Conservation (phyloP, 169 alveolate genomes). For the Toxoplasma gondii region DNA sequence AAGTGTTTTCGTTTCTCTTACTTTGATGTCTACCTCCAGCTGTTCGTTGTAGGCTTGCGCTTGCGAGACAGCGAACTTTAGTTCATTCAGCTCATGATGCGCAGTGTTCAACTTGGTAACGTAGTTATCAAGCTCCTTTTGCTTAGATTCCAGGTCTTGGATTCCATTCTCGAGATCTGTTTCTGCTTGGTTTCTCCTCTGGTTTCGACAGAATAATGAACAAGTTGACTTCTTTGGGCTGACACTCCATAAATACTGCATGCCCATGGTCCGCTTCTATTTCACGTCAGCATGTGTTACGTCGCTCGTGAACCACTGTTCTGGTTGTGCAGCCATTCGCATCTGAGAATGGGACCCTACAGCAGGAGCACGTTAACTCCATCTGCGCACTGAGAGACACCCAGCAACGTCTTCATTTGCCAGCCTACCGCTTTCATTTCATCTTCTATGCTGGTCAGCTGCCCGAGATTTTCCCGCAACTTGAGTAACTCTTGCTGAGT, state of each 20-base stretch:
- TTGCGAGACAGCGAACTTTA: slow-evolving; percentile 84
- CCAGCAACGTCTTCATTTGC: too few relatives aligned
- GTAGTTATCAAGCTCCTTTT: slow-evolving; percentile 83
- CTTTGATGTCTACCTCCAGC: slow-evolving; percentile 85
- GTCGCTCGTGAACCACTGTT: too few relatives aligned
- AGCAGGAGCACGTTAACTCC: too few relatives aligned
- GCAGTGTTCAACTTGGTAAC: slow-evolving; percentile 81
- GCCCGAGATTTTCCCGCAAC: slow-evolving; percentile 81
- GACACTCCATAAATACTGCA: too few relatives aligned
- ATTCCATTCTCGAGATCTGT: slow-evolving; percentile 77
- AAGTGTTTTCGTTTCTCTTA: neutral
- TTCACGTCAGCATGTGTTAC: too few relatives aligned
- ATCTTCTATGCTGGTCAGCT: slow-evolving; percentile 83
- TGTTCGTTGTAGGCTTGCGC: slow-evolving; percentile 82
- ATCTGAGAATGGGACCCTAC: too few relatives aligned
- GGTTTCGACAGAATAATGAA: slow-evolving; percentile 65
- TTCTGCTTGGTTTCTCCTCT: slow-evolving; percentile 84
- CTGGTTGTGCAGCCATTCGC: too few relatives aligned
- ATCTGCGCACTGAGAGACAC: too few relatives aligned
- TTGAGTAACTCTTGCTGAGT: slow-evolving; percentile 87
- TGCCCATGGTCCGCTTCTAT: too few relatives aligned
- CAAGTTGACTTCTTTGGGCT: too few relatives aligned
- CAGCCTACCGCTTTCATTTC: slow-evolving; percentile 56
- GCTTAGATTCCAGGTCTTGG: slow-evolving; percentile 78
- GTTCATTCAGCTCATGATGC: slow-evolving; percentile 88